These are phyloP conservation scores for Trichocladium antarcticum DNA, from an alignment of 495 filamentous ascomycete genomes.

Conservation along the genomic window DNA sequence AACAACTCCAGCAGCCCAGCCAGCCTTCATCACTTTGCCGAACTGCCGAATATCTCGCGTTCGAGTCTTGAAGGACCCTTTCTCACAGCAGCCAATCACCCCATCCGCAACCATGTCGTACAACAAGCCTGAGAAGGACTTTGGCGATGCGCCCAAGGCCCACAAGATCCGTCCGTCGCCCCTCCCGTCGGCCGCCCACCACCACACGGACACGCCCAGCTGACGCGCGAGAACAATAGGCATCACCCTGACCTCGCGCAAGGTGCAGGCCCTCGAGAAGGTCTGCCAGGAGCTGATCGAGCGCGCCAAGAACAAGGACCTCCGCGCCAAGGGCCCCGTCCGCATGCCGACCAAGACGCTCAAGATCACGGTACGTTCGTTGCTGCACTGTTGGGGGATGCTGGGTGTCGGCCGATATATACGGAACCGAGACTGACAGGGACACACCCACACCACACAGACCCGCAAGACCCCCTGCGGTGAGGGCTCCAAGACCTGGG, in stretches of 20 bases:
- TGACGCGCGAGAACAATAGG: conserved; percentile 39
- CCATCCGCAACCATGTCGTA: conserved; percentile 67
- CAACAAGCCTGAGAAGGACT: conserved; percentile 93
- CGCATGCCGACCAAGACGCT: conserved; percentile 96
- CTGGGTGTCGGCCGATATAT: too few species aligned
- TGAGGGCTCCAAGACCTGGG: conserved; percentile 99
- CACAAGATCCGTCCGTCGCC: conserved; percentile 10
- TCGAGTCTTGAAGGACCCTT: conserved; percentile 54
- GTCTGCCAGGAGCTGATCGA: conserved; percentile 97
- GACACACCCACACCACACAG: conserved; percentile 11
- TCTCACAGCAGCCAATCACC: conserved; percentile 7
- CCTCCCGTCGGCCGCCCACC: background rate
- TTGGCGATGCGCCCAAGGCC: conserved; percentile 43
- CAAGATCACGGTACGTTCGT: conserved; percentile 58
- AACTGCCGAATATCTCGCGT: conserved; percentile 36
- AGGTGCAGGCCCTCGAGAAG: conserved; percentile 93
- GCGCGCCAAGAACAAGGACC: conserved; percentile 95
- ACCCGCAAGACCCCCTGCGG: conserved; percentile 75
- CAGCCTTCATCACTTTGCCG: conserved; percentile 74
- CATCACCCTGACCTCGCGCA: conserved; percentile 90
- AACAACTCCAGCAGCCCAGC: conserved; percentile 6
- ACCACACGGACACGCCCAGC: background rate
- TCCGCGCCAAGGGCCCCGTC: conserved; percentile 97
- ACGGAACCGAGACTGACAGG: background rate
- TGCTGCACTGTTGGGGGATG: background rate